Percentiles rank a stretch among this genome's conserved stretches.
phyloP scores from a whole-genome alignment of 2,329 filamentous ascomycete species.

The Fusarium proliferatum region DNA sequence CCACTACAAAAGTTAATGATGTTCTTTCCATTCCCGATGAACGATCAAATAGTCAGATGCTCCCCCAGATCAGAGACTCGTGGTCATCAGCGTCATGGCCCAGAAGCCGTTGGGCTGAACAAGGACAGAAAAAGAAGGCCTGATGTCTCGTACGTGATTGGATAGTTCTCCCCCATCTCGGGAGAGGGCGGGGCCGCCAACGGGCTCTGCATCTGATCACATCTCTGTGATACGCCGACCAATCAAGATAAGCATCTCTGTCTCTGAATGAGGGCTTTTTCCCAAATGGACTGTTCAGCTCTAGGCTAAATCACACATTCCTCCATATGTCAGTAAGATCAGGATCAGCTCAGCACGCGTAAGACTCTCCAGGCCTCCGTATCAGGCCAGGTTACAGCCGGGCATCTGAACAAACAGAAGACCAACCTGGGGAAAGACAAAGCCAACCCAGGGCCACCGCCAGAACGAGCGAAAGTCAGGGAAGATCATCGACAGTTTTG shows the following conservation, averaged over 20 bases:
- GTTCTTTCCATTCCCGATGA: constrained; percentile 2
- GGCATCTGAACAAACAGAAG: constrained; percentile 19
- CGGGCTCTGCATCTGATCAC: constrained; percentile 38
- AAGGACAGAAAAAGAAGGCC: constrained; percentile 10
- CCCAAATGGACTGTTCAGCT: constrained; percentile 16
- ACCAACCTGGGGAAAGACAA: constrained; percentile 27
- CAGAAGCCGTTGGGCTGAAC: constrained; percentile 19
- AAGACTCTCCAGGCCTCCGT: constrained; percentile 18
- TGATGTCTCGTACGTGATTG: constrained; percentile 19
- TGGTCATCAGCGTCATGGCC: constrained; percentile 37
- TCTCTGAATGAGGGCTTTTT: constrained; percentile 34
- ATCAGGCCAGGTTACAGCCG: constrained; percentile 26
- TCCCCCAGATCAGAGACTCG: constrained; percentile 31
- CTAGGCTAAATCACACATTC: constrained; percentile 14
- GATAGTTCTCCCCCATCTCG: constrained; percentile 23
- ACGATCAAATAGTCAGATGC: constrained; percentile 32
- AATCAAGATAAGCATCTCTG: constrained; percentile 20
- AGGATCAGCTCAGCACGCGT: constrained; percentile 10
- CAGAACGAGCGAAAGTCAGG: constrained; percentile 34
- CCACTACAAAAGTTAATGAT: not conserved
- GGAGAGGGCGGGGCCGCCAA: constrained; percentile 34
- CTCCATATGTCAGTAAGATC: constrained; percentile 13
- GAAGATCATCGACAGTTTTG: constrained; percentile 33
- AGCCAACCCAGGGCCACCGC: constrained; percentile 19
- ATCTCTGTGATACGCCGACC: constrained; percentile 20